These are phyloP conservation scores for Hondaea fermentalgiana DNA, from an alignment of 108 stramenopile species.

Conservation along the genomic window DNA sequence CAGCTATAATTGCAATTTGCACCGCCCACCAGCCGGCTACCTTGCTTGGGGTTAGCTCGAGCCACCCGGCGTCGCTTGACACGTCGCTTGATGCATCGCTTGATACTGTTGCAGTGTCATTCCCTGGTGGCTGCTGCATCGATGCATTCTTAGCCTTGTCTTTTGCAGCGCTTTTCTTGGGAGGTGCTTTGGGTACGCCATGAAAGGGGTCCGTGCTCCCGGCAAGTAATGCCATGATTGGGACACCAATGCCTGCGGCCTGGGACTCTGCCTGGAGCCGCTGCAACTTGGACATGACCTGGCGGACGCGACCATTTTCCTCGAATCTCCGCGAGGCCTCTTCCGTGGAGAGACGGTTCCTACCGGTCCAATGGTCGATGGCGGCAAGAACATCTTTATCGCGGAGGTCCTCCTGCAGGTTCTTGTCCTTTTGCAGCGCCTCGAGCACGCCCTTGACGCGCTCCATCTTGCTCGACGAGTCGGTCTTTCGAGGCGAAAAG, in stretches of 20 bases:
- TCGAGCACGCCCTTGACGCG: not conserved
- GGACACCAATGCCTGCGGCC: conserved; percentile 4
- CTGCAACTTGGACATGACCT: not conserved
- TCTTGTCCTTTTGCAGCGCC: not conserved
- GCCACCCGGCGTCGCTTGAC: not conserved
- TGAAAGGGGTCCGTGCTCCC: not conserved
- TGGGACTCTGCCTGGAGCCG: not conserved
- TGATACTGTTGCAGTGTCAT: no score
- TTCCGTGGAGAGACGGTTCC: not conserved
- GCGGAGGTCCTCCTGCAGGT: not conserved
- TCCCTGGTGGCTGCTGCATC: no score
- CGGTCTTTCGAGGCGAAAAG: not conserved
- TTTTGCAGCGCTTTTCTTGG: no score
- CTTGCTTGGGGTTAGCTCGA: not conserved
- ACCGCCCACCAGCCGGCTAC: not conserved
- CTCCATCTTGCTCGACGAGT: not conserved
- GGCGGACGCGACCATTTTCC: not conserved
- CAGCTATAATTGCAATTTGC: not conserved
- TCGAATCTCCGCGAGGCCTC: not conserved
- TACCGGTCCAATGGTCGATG: conserved; percentile 8
- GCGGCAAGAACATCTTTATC: not conserved
- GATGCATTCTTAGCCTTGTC: no score
- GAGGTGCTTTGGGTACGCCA: not conserved
- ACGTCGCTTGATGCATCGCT: no score
- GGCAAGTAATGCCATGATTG: not conserved